Evolutionary conservation across 2,329 filamentous ascomycete genomes (phyloP), one percentile per base, ranked within the genome.

Genomic region (Arthrobotrys conoides): DNA sequence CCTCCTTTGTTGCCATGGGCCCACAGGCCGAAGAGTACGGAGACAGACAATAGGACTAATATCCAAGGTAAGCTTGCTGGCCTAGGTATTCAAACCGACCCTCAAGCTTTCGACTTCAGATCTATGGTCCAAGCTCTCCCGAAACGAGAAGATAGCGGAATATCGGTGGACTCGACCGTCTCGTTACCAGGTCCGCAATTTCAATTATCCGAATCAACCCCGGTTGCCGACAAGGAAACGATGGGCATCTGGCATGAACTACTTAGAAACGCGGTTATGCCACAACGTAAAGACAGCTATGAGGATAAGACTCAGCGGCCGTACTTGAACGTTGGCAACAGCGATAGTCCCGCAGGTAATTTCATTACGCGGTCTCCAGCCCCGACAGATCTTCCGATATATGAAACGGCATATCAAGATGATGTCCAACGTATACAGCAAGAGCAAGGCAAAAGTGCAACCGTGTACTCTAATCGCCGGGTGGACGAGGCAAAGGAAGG

Each of bases 371-470:
- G 97, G 84, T 96, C 93, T 0, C 95, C 95, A 1, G 91, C 91
- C 0, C 91, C 91, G 0, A 92, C 93, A 5, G 93, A 96, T 77
- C 93, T 93, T 81, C 91, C 96, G 83, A 91, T 98, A 73, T 97
- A 97, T 84, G 93, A 97, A 83, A 90, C 89, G 0, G 95, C 95
- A 0, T 97, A 97, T 83, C 90, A 93, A 82, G 89, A 92, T 78
- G 93, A 97, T 85, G 89, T 96, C 30, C 88, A 91, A 75, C 88
- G 91, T 16, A 95, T 97, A 82, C 85, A 88, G 33, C 84, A 86
- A 80, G 83, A 85, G 79, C 82, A 86, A 81, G 85, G 86, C 71
- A 84, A 85, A 27, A 82, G 83, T 38, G 87, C 90, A 0, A 90
- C 87, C 18, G 86, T 92, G 16, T 92, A 91, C 65, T 78, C 75